A percentile compares a stretch with the other conserved stretches of the same genome.
These are phyloP conservation scores for Przewalskia tangutica DNA, from an alignment of 257 asterid genomes.

Conservation along the genomic window DNA sequence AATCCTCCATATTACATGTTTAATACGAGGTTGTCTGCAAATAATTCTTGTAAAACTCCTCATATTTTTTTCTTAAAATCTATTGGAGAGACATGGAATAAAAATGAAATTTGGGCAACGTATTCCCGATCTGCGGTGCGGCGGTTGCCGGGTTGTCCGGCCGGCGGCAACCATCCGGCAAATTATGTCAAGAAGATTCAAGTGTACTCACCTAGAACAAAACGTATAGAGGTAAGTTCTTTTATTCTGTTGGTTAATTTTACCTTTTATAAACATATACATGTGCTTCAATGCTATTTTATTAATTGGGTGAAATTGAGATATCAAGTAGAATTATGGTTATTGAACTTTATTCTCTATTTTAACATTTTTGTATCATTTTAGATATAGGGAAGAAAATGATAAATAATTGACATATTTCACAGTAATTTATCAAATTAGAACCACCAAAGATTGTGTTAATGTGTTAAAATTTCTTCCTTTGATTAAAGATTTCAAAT, in stretches of 20 bases:
- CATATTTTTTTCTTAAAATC: neutral
- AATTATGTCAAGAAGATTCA: constrained; percentile 16
- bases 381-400: too few species aligned
- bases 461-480: too few species aligned
- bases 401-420: too few species aligned
- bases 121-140: constrained; percentile 25
- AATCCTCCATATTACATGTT: neutral
- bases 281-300: too few species aligned
- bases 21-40: neutral
- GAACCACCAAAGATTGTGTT: too few species aligned
- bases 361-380: too few species aligned
- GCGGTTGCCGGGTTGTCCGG: constrained; percentile 17
- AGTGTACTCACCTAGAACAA: constrained; percentile 15
- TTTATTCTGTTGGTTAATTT: neutral
- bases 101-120: constrained; percentile 8
- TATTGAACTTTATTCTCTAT: neutral
- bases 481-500: too few species aligned
- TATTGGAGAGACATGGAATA: neutral
- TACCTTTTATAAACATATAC: neutral
- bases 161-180: constrained; percentile 36
- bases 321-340: neutral
- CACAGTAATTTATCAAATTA: too few species aligned
- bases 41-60: neutral
- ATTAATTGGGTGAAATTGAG: neutral
- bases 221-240: constrained; percentile 26